Percentiles rank a stretch among this genome's conserved stretches.
These are phyloP conservation scores for Steccherinum ochraceum DNA, from an alignment of 768 basidiomycete genomes.

Conservation along the genomic window DNA sequence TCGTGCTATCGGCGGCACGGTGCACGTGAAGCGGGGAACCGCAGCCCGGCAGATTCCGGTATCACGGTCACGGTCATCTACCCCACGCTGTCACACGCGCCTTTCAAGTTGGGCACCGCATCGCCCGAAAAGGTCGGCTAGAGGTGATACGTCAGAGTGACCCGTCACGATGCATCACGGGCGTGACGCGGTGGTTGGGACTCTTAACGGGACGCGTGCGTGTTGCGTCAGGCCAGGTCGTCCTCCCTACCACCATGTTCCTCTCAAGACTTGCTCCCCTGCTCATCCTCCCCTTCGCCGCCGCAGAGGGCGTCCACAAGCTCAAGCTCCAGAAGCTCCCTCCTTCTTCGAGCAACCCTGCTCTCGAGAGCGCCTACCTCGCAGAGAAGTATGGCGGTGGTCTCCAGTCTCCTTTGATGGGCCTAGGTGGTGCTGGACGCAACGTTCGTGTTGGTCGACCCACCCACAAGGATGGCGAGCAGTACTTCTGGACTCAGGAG, in stretches of 20 bases:
- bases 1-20: neutral
- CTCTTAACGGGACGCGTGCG: neutral
- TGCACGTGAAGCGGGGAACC: too few species aligned
- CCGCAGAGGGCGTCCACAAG: slow-evolving; percentile 60
- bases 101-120: too few species aligned
- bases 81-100: neutral
- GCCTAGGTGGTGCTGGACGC: slow-evolving; percentile 70
- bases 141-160: too few species aligned
- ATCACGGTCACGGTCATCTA: neutral
- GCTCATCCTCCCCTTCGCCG: slow-evolving; percentile 40
- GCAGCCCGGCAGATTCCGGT: neutral
- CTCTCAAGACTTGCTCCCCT: slow-evolving; percentile 35
- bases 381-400: slow-evolving; percentile 86
- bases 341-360: slow-evolving; percentile 50
- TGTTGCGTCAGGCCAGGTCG: neutral
- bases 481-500: slow-evolving; percentile 79
- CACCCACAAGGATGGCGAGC: slow-evolving; percentile 38
- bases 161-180: slow-evolving; percentile 1
- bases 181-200: too few species aligned
- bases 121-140: too few species aligned
- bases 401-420: slow-evolving; percentile 58
- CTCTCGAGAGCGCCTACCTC: slow-evolving; percentile 76
- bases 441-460: slow-evolving; percentile 38
- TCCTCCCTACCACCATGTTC: slow-evolving; percentile 26
- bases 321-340: slow-evolving; percentile 88